Base-by-base conservation (phyloP, 169 alveolate genomes). In the Eimeria mitis region DNA sequence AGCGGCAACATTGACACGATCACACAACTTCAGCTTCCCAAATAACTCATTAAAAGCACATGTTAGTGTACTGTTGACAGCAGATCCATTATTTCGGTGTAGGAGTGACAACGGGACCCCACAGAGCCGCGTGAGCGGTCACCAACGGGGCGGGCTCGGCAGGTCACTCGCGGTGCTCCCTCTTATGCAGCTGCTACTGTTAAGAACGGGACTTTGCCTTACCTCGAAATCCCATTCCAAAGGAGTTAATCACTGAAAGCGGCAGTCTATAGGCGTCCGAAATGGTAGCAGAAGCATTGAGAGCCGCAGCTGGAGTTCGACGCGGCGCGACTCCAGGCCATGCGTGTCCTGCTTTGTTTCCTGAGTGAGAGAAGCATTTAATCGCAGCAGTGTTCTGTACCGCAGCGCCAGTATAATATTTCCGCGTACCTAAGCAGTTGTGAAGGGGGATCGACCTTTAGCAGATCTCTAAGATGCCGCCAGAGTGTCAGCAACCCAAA, bases 281-380 rank as follows among this genome's bases (percentile, higher is more conserved):
- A 47, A 78, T 78, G 88, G 61, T 16, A 49, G 65, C 61, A n/a
- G 65, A 13, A 78, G 88, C 42, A 47, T n/a, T 34, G 47, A 78
- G 88, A 47, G 88, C 68, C 70, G 42, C 70, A 47, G 88, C 88
- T 76, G 65, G 63, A 25, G 65, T 4, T 71, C 54, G 81, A 71
- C 54, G 31, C 16, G 83, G 83, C 83, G 34, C 19, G 83, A 23
- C 78, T 68, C 83, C 54, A 73, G 21, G 56, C 83, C 54, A 42
- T 2, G 83, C 56, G 9, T 21, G 16, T 73, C 37, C 83, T 40
- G 83, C 56, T 54, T 73, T 73, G 54, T 19, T 28, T 49, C 68
- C 44, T 49, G 14, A 13, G 68, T 14, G n/a, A 47, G 47, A 78
- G 49, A 16, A 47, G 40, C 1, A 3, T 28, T 78, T 78, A 16